Evolutionary conservation across 306 rosid species (phyloP), one percentile per base, ranked within the genome.

Genomic region (Castanea sativa): DNA sequence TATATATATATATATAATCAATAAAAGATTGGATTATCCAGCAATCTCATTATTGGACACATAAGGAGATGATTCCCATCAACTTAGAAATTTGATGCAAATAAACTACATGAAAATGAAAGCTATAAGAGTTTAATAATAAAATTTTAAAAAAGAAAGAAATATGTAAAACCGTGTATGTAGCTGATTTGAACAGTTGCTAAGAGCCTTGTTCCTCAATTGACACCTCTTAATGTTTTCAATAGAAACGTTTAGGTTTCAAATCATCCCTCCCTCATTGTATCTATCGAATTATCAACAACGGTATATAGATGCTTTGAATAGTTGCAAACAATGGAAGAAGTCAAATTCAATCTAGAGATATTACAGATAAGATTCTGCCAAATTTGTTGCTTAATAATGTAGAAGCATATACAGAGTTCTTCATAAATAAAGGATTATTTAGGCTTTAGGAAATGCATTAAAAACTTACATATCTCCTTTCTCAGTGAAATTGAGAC

Each of bases 1-100:
- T 41, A 41, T 5, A 41, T 38, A 41, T 38, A 38, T 43, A 43
- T 43, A 43, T 43, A 43, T 43, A 43, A 43, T 43, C 10, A 33
- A 33, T 33, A 33, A 33, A 33, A 33, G 38, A 33, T 33, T 43
- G 51, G 38, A 55, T 29, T 79, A 70, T 79, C 71, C 6, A 21
- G 12, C 25, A 75, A 57, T 63, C 49, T 53, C 52, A 55, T 61
- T 19, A 56, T 69, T 52, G 43, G 74, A 51, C 69, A 30, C 55
- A 13, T 38, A 55, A 69, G 69, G 73, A 75, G 69, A 52, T 77
- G 30, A 16, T 55, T 71, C 33, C 19, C 19, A 14, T 53, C 78
- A 43, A 10, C 13, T 43, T 33, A 43, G 73, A 43, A 56, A 29
- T 14, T 41, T 61, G 73, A 70, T 74, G 61, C 56, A 70, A 35